A percentile compares a stretch with the other conserved stretches of the same genome.
Evolutionary conservation across 148 eudicot genomes (phyloP).

Genomic region (Nepenthes gracilis): DNA sequence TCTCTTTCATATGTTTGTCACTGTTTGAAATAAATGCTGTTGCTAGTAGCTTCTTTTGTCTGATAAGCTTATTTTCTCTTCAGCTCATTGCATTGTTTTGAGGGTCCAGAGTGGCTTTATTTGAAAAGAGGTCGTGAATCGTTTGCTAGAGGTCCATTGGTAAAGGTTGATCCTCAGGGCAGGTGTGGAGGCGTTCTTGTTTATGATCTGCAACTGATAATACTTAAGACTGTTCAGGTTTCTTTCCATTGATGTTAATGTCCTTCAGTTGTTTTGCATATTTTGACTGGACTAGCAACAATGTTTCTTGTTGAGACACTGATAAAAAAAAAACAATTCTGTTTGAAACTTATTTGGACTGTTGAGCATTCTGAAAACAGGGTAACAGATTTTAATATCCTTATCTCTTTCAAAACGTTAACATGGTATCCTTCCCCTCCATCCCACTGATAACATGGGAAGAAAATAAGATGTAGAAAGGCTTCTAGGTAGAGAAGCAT

Average conservation of each 20-base stretch:
- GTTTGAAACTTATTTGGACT: no score
- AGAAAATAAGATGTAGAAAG: no score
- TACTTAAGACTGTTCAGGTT: constrained; percentile 95
- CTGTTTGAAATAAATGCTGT: not conserved
- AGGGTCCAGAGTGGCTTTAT: constrained; percentile 94
- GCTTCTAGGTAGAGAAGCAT: no score
- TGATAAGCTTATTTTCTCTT: constrained; percentile 14
- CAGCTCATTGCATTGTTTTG: constrained; percentile 98
- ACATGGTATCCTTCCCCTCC: no score
- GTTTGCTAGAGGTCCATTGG: constrained; percentile 83
- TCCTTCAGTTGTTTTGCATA: constrained; percentile 5
- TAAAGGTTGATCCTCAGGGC: constrained; percentile 93
- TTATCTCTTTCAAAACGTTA: no score
- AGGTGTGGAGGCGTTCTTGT: constrained; percentile 89
- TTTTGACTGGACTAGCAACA: not conserved
- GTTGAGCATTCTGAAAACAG: no score
- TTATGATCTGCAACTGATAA: constrained; percentile 85
- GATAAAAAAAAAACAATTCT: no score
- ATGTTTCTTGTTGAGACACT: not conserved
- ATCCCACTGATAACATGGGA: no score
- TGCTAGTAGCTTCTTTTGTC: constrained; percentile 1
- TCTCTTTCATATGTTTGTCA: not conserved
- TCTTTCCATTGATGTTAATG: constrained; percentile 18
- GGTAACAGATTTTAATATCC: no score
- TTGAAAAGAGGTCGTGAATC: constrained; percentile 84